Evolutionary conservation across 1,284 basidiomycete species (phyloP).

Genomic region (Thelephora terrestris): DNA sequence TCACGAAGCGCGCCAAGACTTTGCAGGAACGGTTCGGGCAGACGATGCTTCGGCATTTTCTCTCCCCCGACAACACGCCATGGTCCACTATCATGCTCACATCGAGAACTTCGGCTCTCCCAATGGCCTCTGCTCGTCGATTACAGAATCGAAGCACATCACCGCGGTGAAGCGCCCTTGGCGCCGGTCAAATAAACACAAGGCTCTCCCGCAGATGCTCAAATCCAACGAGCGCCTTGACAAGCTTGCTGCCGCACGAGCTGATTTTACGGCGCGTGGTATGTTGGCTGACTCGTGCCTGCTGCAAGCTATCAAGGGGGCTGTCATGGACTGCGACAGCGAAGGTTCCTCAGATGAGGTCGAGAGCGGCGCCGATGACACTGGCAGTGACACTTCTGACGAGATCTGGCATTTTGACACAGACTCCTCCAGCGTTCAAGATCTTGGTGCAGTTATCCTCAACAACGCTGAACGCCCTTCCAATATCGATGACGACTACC

Average conservation of each 20-base stretch:
- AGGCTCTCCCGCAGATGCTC: constrained; percentile 25
- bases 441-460: too few species aligned
- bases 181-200: constrained; percentile 18
- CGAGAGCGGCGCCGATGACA: too few species aligned
- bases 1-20: neutral
- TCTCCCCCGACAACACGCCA: constrained; percentile 20
- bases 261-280: constrained; percentile 13
- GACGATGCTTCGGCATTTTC: constrained; percentile 11
- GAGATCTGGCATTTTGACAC: too few species aligned
- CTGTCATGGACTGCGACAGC: too few species aligned
- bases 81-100: constrained; percentile 10
- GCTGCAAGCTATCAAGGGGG: too few species aligned
- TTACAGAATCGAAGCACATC: constrained; percentile 19
- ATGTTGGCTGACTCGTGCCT: constrained; percentile 13
- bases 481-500: too few species aligned
- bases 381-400: too few species aligned
- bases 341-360: too few species aligned
- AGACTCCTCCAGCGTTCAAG: too few species aligned
- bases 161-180: constrained; percentile 28
- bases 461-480: too few species aligned
- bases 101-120: constrained; percentile 14
- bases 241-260: constrained; percentile 18
- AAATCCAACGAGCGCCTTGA: constrained; percentile 18
- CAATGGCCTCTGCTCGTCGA: constrained; percentile 16
- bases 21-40: constrained; percentile 2